Evolutionary conservation across 176 grass and related monocot genomes (phyloP), one percentile per base, ranked within the genome.

Genomic region (Triticum aestivum): DNA sequence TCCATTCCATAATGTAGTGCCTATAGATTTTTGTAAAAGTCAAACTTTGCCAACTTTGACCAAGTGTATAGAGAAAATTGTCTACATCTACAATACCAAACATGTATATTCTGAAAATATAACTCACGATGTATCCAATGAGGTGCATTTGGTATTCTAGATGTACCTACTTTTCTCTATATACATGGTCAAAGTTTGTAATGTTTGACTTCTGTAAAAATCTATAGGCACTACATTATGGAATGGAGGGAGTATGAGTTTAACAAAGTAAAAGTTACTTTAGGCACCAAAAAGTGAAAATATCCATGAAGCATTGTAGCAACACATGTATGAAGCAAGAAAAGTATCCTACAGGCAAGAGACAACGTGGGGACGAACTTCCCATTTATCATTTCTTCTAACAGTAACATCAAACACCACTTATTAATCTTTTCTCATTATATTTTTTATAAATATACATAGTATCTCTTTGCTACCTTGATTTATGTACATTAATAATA

Each of bases 401-500:
- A 87, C 37, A 78, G 38, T 38, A 71, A 59, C 21, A 5, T 33
- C 37, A 82, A 59, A 24, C 4, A 11, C 14, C 56, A 70, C 7
- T 52, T 44, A 45, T 82, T 34, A 78, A 72, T 52, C 15, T 82
- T n/a, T 80, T 8, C 45, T 82, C 29, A 20, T 38, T 11, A 26
- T 39, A 70, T 62, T 30, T 54, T 85, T 71, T 21, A 24, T 49
- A 49, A 68, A 69, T 70, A 70, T 20, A 73, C 37, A 63, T 38
- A 77, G 10, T 69, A 56, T 27, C 44, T 61, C 26, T 79, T 51
- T 70, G 51, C 3, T 79, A 76, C 21, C 73, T 52, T 6, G 29
- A 32, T 52, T 14, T 67, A 67, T 85, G 70, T 75, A 75, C 14
- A 80, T 23, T 56, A 80, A 59, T 67, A 79, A 56, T 85, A 24